A percentile compares a stretch with the other conserved stretches of the same genome.
phyloP scores from a whole-genome alignment of 2,329 filamentous ascomycete species.

The Alternaria novae-zelandiae region DNA sequence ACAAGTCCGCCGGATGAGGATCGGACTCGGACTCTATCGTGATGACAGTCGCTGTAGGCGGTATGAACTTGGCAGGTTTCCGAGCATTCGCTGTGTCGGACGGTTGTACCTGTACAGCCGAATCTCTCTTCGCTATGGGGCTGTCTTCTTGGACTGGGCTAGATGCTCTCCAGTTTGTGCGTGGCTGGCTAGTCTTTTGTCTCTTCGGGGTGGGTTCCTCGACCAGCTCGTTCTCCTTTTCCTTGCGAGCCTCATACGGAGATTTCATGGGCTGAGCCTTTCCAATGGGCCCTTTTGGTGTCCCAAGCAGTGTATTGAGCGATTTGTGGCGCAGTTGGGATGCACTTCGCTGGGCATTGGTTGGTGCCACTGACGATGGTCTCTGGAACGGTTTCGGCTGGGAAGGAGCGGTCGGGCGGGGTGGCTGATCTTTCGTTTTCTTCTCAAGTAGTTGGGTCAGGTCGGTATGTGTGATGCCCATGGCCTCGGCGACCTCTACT shows the following conservation, averaged over 20 bases:
- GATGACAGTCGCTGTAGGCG: conserved; percentile 41
- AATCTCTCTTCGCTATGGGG: conserved; percentile 16
- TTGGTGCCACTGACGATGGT: conserved; percentile 24
- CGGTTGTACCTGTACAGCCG: conserved; percentile 32
- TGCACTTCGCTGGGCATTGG: conserved; percentile 15
- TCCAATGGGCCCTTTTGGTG: conserved; percentile 67
- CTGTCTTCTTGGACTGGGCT: conserved; percentile 21
- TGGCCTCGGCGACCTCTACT: conserved; percentile 78
- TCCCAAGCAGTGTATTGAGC: conserved; percentile 69
- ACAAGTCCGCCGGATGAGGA: conserved; percentile 18
- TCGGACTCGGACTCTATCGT: conserved; percentile 46
- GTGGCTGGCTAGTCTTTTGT: conserved; percentile 36
- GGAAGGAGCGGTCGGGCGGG: conserved; percentile 23
- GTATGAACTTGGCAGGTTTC: conserved; percentile 22
- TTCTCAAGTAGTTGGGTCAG: conserved; percentile 77
- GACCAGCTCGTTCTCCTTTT: conserved; percentile 37
- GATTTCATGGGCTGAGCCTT: conserved; percentile 67
- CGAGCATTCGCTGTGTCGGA: conserved; percentile 27
- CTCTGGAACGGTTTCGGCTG: conserved; percentile 26
- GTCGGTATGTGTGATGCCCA: conserved; percentile 78
- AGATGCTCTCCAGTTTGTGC: conserved; percentile 15
- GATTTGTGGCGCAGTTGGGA: conserved; percentile 62
- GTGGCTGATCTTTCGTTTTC: conserved; percentile 56
- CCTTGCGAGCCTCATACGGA: conserved; percentile 65
- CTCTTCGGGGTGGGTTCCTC: conserved; percentile 49